Base-by-base conservation (phyloP, 805 yeast genomes). In the Ogataea nitratoaversa region DNA sequence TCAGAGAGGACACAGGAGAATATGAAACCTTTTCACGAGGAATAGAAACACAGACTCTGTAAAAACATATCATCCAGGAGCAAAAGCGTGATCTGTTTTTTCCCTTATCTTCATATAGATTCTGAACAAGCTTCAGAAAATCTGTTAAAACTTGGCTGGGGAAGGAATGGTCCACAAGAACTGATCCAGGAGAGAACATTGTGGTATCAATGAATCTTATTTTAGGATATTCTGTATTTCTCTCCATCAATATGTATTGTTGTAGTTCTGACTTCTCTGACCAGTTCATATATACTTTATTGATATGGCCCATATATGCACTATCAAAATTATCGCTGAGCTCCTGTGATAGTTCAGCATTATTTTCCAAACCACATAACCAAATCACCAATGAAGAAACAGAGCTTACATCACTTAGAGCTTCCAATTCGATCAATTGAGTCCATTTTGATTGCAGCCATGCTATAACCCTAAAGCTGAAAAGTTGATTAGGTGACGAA, bases 371-470 rank as follows among this genome's bases (percentile, higher is more conserved):
- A 1, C 70, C 71, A 29, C 66, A 49, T 17, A 75, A 32, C 83
- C 84, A 78, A 1, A 59, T 45, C 3, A 74, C 30, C 47, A 76
- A 70, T 1, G 46, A 29, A 6, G 65, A 56, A 13, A 74, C 47
- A 0, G 43, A 12, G 14, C 40, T 24, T 33, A 57, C 45, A 24
- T 40, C 48, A 4, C 37, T 11, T 3, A 30, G n/a, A 16, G 43
- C 40, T 3, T 45, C 34, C 1, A 48, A 19, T 2, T 33, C 24
- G 1, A 40, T 18, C 4, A 62, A 27, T n/a, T 59, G 54, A 11
- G 51, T 52, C 78, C 79, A 74, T 48, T 72, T 76, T 0, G 68
- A 53, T 1, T 60, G 29, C 3, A 78, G 33, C 91, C 91, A 84
- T 9, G 68, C 63, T 8, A 66, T 52, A 0, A 79, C 57, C 35